A percentile compares a stretch with the other conserved stretches of the same genome.
Conservation (phyloP, 139 green algal species). For the Ettlia oleoabundans region DNA sequence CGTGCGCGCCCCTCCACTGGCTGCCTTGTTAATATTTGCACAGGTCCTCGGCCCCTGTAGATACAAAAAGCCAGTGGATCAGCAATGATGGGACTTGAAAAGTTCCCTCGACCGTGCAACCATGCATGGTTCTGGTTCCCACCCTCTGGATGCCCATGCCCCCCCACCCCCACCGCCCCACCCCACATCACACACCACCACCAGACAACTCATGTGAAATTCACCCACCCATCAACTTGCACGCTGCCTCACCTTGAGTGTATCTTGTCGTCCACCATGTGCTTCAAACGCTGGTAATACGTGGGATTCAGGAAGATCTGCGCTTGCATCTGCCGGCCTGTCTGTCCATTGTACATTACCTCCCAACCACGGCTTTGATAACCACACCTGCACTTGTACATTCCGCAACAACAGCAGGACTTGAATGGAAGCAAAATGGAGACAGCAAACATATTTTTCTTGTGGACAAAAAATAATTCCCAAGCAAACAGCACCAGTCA, state of each 20-base stretch:
- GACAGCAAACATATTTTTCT: not conserved
- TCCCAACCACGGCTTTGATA: constrained; percentile 93
- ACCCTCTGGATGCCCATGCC: not conserved
- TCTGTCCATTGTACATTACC: constrained; percentile 97
- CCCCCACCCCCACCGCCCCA: too few relatives aligned
- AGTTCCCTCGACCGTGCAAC: too few relatives aligned
- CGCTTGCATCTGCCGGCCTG: constrained; percentile 72
- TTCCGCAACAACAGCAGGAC: not conserved
- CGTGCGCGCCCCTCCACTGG: constrained; percentile 94
- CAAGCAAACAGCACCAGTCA: constrained; percentile 32
- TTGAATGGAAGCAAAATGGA: not conserved
- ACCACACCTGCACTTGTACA: constrained; percentile 66
- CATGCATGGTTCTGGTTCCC: too few relatives aligned
- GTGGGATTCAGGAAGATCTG: constrained; percentile 97
- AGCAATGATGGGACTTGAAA: too few relatives aligned
- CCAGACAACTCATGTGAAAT: too few relatives aligned
- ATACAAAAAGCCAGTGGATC: too few relatives aligned
- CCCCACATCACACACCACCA: too few relatives aligned
- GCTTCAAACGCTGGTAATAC: constrained; percentile 99
- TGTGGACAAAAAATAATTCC: too few relatives aligned
- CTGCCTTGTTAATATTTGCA: constrained; percentile 95
- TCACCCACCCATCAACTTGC: not conserved
- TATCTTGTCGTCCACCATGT: constrained; percentile 99
- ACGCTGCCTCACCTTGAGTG: constrained; percentile 77
- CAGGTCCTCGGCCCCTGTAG: constrained; percentile 17